Evolutionary conservation across 1,284 basidiomycete species (phyloP).

Genomic region (Cryptococcus hybrid): DNA sequence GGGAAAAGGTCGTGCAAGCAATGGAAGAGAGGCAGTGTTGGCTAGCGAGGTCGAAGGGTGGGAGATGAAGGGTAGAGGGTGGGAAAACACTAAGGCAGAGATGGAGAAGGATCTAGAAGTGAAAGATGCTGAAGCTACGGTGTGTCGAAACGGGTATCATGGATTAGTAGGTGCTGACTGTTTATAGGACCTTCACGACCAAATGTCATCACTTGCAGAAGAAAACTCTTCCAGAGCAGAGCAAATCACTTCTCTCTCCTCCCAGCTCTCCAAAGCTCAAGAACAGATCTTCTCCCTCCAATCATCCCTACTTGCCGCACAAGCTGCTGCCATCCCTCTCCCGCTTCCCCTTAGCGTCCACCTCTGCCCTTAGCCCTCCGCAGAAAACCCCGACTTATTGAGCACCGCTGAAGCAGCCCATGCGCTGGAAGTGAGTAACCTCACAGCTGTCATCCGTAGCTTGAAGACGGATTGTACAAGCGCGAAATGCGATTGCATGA

Average conservation of each 20-base stretch:
- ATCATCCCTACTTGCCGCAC: neutral
- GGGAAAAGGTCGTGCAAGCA: slow-evolving; percentile 41
- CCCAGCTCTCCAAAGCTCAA: slow-evolving; percentile 6
- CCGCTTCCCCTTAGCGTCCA: neutral
- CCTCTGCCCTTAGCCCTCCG: neutral
- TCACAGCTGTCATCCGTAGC: slow-evolving; percentile 70
- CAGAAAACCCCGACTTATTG: slow-evolving; percentile 2
- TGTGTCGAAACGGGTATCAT: slow-evolving; percentile 5
- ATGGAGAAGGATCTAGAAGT: slow-evolving; percentile 24
- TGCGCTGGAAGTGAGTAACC: slow-evolving; percentile 70
- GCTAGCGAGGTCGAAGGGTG: slow-evolving; percentile 29
- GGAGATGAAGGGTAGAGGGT: slow-evolving; percentile 27
- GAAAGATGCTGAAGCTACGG: slow-evolving; percentile 9
- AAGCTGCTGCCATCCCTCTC: slow-evolving; percentile 1
- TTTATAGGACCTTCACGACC: slow-evolving; percentile 11
- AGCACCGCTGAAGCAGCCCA: slow-evolving; percentile 60
- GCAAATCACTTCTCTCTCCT: slow-evolving; percentile 4
- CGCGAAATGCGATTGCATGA: slow-evolving; percentile 66
- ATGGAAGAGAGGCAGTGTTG: slow-evolving; percentile 47
- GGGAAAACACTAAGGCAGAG: slow-evolving; percentile 27
- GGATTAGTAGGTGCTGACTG: neutral
- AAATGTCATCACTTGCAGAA: slow-evolving; percentile 17
- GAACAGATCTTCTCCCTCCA: neutral
- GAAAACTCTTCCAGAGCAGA: slow-evolving; percentile 12
- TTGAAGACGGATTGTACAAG: slow-evolving; percentile 68